These are phyloP conservation scores for Globisporangium lucens DNA, from an alignment of 352 stramenopile genomes.

Conservation along the genomic window DNA sequence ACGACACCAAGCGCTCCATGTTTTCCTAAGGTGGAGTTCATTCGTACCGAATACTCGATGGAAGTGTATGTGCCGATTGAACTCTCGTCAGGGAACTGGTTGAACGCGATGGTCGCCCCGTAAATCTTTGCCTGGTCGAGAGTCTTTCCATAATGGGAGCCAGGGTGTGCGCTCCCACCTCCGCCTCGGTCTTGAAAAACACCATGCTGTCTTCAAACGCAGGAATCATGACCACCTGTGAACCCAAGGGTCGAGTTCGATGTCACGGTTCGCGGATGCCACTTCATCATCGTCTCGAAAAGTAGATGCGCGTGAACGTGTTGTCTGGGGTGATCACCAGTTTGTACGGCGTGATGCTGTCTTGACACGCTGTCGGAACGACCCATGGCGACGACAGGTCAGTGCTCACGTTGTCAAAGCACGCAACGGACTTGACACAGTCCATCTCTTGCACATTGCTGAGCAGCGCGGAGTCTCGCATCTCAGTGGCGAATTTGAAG, in stretches of 20 bases:
- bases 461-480: no score
- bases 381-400: conserved; percentile 31
- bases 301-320: conserved; percentile 61
- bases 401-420: conserved; percentile 33
- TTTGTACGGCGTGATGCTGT: conserved; percentile 40
- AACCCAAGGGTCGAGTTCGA: conserved; percentile 15
- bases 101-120: conserved; percentile 51
- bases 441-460: no score
- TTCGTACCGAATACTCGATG: conserved; percentile 62
- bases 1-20: conserved; percentile 22
- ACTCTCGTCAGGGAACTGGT: conserved; percentile 34
- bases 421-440: conserved; percentile 6
- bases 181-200: conserved; percentile 50
- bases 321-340: conserved; percentile 55
- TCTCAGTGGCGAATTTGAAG: no score
- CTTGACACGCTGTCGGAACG: conserved; percentile 31
- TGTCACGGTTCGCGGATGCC: conserved; percentile 46
- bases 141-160: conserved; percentile 41
- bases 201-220: conserved; percentile 55
- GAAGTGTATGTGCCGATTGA: conserved; percentile 42
- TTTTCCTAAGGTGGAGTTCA: conserved; percentile 49
- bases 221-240: conserved; percentile 28
- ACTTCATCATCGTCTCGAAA: conserved; percentile 47
- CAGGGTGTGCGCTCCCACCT: conserved; percentile 44
- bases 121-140: conserved; percentile 47